Conservation (phyloP, 805 yeast genomes). For the Candida quercuum region DNA sequence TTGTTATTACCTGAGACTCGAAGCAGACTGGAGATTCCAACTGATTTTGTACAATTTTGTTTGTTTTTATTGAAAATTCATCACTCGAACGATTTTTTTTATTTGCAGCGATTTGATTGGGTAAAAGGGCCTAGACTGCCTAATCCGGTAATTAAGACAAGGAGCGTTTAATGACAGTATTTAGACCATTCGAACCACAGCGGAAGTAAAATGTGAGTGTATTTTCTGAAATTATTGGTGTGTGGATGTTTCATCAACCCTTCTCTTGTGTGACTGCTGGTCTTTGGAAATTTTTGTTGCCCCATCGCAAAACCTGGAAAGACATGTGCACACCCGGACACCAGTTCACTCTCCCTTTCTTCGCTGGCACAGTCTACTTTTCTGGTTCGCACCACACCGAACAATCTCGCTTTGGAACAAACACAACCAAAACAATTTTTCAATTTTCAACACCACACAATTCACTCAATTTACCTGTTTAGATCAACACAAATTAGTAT, state of each 20-base stretch:
- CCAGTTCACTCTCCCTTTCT: neutral
- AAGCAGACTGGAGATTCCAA: too few relatives aligned
- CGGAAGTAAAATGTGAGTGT: too few relatives aligned
- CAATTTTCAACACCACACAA: slow-evolving; percentile 1
- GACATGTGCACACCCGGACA: neutral
- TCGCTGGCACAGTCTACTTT: neutral
- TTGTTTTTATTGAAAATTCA: slow-evolving; percentile 1
- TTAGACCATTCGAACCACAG: slow-evolving; percentile 6
- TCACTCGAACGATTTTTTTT: slow-evolving; percentile 21
- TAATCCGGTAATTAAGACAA: slow-evolving; percentile 3
- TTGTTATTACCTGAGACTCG: too few relatives aligned
- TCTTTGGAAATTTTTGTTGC: neutral
- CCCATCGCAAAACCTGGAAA: neutral
- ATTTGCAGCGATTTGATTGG: slow-evolving; percentile 17
- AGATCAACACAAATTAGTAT: neutral
- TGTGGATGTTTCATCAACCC: slow-evolving; percentile 1
- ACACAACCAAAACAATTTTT: slow-evolving; percentile 9
- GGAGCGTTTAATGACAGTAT: neutral
- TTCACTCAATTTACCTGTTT: neutral
- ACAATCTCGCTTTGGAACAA: neutral
- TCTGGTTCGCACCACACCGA: neutral
- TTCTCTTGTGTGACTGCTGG: neutral
- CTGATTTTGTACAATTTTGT: neutral
- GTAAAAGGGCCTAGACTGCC: slow-evolving; percentile 15
- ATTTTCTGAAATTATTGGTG: slow-evolving; percentile 4